Percentiles rank a stretch among this genome's conserved stretches.
Conservation (phyloP, 208 protist species). For the Leishmania martiniquensis region DNA sequence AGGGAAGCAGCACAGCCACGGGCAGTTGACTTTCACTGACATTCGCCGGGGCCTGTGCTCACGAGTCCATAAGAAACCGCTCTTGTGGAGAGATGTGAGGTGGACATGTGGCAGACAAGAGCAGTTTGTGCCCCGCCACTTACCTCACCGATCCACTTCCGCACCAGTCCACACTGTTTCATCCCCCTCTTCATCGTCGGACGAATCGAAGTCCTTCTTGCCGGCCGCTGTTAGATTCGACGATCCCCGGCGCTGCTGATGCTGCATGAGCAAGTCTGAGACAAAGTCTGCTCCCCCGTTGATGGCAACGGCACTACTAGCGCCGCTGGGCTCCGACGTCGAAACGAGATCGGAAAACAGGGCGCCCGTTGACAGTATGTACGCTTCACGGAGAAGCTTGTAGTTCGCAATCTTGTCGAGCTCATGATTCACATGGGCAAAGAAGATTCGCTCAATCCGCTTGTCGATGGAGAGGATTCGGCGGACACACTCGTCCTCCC, state of each 20-base stretch:
- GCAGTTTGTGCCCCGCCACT: too few relatives aligned
- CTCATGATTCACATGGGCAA: constrained; percentile 55
- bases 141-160: not conserved
- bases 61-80: not conserved
- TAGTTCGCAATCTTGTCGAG: constrained; percentile 48
- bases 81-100: not conserved
- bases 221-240: constrained; percentile 1
- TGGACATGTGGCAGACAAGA: not conserved
- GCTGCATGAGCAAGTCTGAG: constrained; percentile 19
- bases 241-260: constrained; percentile 15
- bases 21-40: not conserved
- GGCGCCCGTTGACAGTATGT: constrained; percentile 49
- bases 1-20: not conserved
- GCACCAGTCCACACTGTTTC: constrained; percentile 9
- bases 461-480: constrained; percentile 77
- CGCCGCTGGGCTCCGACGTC: constrained; percentile 5
- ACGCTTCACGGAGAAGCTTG: constrained; percentile 55
- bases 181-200: constrained; percentile 24
- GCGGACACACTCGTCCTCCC: constrained; percentile 37
- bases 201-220: constrained; percentile 27
- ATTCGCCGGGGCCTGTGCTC: not conserved
- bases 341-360: constrained; percentile 46
- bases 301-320: constrained; percentile 3
- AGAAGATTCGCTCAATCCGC: constrained; percentile 51
- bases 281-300: constrained; percentile 22